Percentiles rank a stretch among this genome's conserved stretches.
phyloP scores from a whole-genome alignment of 2,329 filamentous ascomycete genomes.

The Cladorrhinum sp. region DNA sequence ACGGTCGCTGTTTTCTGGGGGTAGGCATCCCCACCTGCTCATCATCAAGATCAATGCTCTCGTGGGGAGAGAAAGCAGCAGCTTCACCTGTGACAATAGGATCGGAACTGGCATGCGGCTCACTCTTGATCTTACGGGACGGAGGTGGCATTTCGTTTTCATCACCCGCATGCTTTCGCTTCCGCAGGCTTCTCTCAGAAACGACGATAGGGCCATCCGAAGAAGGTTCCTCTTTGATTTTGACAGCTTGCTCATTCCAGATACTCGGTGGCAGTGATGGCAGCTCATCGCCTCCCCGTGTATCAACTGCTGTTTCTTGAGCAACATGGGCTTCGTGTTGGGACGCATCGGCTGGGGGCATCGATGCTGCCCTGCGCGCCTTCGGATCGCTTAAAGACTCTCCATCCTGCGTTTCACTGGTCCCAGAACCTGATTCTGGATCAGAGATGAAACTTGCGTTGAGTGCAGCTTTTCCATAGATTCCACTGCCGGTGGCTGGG shows the following conservation, averaged over 20 bases:
- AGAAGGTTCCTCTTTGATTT: slow-evolving; percentile 51
- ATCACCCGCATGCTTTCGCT: slow-evolving; percentile 40
- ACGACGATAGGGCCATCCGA: slow-evolving; percentile 53
- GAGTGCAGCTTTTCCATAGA: neutral
- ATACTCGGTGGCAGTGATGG: slow-evolving; percentile 31
- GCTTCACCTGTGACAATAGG: slow-evolving; percentile 29
- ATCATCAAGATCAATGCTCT: slow-evolving; percentile 61
- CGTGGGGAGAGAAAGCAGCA: slow-evolving; percentile 41
- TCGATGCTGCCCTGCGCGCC: slow-evolving; percentile 4
- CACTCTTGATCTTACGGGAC: slow-evolving; percentile 41
- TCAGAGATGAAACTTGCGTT: slow-evolving; percentile 12
- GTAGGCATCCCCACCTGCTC: slow-evolving; percentile 43
- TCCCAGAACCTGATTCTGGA: slow-evolving; percentile 2
- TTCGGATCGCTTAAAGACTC: neutral
- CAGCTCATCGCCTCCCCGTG: slow-evolving; percentile 23
- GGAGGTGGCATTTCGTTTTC: slow-evolving; percentile 26
- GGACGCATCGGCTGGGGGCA: neutral
- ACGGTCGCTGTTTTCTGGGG: slow-evolving; percentile 36
- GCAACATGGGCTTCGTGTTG: neutral
- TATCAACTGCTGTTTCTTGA: slow-evolving; percentile 8
- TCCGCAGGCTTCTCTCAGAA: slow-evolving; percentile 48
- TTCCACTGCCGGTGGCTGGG: neutral
- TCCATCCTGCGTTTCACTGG: neutral
- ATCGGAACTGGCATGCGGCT: slow-evolving; percentile 35
- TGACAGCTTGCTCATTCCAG: neutral